Evolutionary conservation across 2,329 filamentous ascomycete genomes (phyloP).

Genomic region (Colletotrichum sp.): DNA sequence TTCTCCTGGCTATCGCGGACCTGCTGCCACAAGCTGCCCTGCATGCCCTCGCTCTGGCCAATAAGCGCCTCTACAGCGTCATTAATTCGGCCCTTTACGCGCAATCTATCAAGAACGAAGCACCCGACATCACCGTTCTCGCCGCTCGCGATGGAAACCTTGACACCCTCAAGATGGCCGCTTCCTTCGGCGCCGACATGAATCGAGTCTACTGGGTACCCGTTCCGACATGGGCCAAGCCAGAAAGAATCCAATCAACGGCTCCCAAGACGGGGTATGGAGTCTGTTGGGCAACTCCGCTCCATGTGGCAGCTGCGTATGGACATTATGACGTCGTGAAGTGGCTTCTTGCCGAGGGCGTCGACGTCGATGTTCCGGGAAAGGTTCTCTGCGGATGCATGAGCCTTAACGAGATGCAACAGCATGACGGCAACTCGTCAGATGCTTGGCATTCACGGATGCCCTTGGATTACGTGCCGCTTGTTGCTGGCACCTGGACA

Average conservation of each 20-base stretch:
- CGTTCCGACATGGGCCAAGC: background rate
- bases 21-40: background rate
- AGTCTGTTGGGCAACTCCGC: background rate
- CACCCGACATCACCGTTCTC: background rate
- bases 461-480: too few relatives aligned
- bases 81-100: background rate
- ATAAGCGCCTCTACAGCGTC: background rate
- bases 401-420: fast-evolving
- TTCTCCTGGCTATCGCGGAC: background rate
- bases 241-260: fast-evolving
- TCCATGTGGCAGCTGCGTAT: background rate
- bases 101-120: background rate
- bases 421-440: too few relatives aligned
- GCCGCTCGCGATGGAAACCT: background rate
- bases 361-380: background rate
- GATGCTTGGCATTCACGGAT: too few relatives aligned
- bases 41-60: background rate
- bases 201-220: background rate
- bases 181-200: background rate
- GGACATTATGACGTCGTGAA: background rate
- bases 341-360: background rate
- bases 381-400: background rate
- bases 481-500: background rate
- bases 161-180: background rate
- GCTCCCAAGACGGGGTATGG: fast-evolving